Percentiles rank a stretch among this genome's conserved stretches.
Conservation (phyloP, 495 filamentous ascomycete species). For the Glarea lozoyensis region DNA sequence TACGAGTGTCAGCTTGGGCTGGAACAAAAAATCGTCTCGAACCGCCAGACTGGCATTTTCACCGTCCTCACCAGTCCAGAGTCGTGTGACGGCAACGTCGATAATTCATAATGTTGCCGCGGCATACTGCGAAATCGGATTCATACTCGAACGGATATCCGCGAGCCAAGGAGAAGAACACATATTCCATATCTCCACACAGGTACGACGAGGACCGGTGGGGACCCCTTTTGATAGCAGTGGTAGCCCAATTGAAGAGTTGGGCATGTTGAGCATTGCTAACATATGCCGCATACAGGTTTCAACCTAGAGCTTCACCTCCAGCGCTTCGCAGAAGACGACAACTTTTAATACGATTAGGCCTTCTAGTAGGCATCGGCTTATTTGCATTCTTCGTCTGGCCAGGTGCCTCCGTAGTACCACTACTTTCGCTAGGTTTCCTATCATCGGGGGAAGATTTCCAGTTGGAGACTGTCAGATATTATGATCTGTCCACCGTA, state of each 20-base stretch:
- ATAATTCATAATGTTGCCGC: slow-evolving; percentile 40
- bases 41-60: slow-evolving; percentile 10
- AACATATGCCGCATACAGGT: slow-evolving; percentile 43
- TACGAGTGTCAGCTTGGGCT: slow-evolving; percentile 10
- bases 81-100: not conserved
- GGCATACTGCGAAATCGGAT: slow-evolving; percentile 42
- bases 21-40: slow-evolving; percentile 1
- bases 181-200: slow-evolving; percentile 84
- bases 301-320: slow-evolving; percentile 71
- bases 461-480: slow-evolving; percentile 85
- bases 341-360: slow-evolving; percentile 63
- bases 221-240: too few species aligned
- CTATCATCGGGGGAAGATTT: slow-evolving; percentile 60
- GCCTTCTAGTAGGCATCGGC: slow-evolving; percentile 34
- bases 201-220: slow-evolving; percentile 49
- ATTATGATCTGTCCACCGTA: slow-evolving; percentile 89
- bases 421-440: slow-evolving; percentile 64
- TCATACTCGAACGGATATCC: slow-evolving; percentile 73
- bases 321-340: slow-evolving; percentile 64
- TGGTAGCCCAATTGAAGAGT: too few species aligned
- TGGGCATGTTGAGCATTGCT: slow-evolving; percentile 7
- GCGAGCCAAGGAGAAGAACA: slow-evolving; percentile 39
- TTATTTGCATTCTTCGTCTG: slow-evolving; percentile 57
- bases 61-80: not conserved
- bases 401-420: slow-evolving; percentile 59